Evolutionary conservation across 345 rosid species (phyloP).

Genomic region (Rhizophora mangle): DNA sequence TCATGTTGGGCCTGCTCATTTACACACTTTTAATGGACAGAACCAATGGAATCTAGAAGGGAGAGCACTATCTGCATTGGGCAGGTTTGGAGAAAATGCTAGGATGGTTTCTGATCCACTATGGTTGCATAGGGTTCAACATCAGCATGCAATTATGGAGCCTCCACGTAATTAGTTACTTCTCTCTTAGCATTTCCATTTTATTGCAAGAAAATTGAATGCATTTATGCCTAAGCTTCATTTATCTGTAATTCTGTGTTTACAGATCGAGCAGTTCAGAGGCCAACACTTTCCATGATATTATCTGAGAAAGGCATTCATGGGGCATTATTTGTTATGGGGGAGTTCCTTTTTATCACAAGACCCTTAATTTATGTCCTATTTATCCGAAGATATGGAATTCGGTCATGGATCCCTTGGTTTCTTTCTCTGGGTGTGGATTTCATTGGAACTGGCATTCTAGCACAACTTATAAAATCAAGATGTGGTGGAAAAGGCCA

Average conservation of each 20-base stretch:
- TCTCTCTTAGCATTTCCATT: not conserved
- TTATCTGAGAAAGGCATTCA: constrained; percentile 63
- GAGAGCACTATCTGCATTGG: constrained; percentile 73
- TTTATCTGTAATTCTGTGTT: constrained; percentile 15
- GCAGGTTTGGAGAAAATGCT: constrained; percentile 74
- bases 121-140: constrained; percentile 60
- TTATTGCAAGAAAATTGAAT: not conserved
- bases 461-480: constrained; percentile 39
- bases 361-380: constrained; percentile 92
- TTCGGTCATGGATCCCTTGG: constrained; percentile 93
- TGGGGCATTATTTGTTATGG: constrained; percentile 59
- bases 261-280: constrained; percentile 40
- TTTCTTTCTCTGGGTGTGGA: constrained; percentile 73
- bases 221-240: not conserved
- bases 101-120: constrained; percentile 44
- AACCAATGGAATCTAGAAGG: constrained; percentile 64
- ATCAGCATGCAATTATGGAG: constrained; percentile 55
- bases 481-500: constrained; percentile 36
- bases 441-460: constrained; percentile 48
- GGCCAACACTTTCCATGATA: constrained; percentile 46
- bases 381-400: constrained; percentile 69
- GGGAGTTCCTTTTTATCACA: constrained; percentile 67
- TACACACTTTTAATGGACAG: constrained; percentile 28
- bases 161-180: constrained; percentile 41
- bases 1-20: constrained; percentile 25